Percentiles rank a stretch among this genome's conserved stretches.
These are phyloP conservation scores for Austroboletus olivaceoglutinosus DNA, from an alignment of 1,284 basidiomycete genomes.

Conservation along the genomic window DNA sequence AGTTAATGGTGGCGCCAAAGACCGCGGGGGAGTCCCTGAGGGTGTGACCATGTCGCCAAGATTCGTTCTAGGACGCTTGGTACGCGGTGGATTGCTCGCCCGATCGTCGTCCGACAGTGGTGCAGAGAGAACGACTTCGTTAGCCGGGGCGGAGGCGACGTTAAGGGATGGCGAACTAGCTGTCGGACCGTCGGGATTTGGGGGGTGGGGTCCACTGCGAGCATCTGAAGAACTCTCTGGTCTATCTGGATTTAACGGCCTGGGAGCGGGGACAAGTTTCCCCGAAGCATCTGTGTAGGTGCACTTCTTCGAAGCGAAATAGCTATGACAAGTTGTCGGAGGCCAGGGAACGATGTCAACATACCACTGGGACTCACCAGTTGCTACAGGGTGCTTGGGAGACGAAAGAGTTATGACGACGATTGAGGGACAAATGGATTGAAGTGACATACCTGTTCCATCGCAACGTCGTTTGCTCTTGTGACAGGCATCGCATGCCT, in stretches of 20 bases:
- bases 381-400: conserved; percentile 72
- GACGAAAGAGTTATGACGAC: conserved; percentile 8
- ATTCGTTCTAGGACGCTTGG: conserved; percentile 26
- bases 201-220: conserved; percentile 14
- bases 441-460: conserved; percentile 59
- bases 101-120: conserved; percentile 32
- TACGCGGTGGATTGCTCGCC: conserved; percentile 16
- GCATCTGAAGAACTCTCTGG: conserved; percentile 22
- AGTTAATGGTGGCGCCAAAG: conserved; percentile 32
- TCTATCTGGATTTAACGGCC: conserved; percentile 32
- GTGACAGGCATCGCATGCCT: conserved; percentile 82
- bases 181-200: conserved; percentile 15
- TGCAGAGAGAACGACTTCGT: conserved; percentile 15
- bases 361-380: conserved; percentile 47
- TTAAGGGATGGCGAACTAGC: conserved; percentile 16
- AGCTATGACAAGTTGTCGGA: conserved; percentile 42
- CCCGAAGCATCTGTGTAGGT: conserved; percentile 78
- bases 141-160: conserved; percentile 10
- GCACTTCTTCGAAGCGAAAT: conserved; percentile 76
- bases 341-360: not conserved
- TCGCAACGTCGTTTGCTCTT: conserved; percentile 81
- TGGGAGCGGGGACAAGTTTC: conserved; percentile 70
- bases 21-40: conserved; percentile 44
- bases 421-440: conserved; percentile 10
- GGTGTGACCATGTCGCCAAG: conserved; percentile 16